Percentiles rank a stretch among this genome's conserved stretches.
phyloP scores from a whole-genome alignment of 345 rosid species.

The Salix caprea region DNA sequence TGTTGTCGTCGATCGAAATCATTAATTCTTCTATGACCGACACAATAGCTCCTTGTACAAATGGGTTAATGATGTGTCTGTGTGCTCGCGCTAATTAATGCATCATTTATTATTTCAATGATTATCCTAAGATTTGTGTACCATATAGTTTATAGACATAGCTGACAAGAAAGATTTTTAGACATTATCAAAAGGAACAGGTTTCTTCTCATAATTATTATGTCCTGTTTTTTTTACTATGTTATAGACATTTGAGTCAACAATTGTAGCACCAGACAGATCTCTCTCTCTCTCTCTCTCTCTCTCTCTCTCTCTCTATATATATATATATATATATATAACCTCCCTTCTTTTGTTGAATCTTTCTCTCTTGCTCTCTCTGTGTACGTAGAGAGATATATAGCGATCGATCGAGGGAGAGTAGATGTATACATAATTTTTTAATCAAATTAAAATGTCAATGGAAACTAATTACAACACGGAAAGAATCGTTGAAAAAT shows the following conservation, averaged over 20 bases:
- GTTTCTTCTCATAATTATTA: background rate
- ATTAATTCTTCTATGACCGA: slow-evolving; percentile 12
- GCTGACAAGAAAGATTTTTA: background rate
- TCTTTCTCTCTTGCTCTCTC: background rate
- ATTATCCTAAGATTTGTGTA: background rate
- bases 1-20: slow-evolving; percentile 19
- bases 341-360: background rate
- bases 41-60: background rate
- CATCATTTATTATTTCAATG: background rate
- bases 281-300: background rate
- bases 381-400: background rate
- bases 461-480: background rate
- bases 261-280: background rate
- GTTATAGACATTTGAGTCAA: background rate
- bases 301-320: background rate
- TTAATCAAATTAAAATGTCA: background rate
- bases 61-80: no score
- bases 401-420: background rate
- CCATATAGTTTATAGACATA: background rate
- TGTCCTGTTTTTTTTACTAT: no score
- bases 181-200: background rate
- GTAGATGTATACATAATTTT: background rate
- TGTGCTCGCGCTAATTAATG: background rate
- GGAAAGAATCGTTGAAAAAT: background rate
- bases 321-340: background rate